A percentile compares a stretch with the other conserved stretches of the same genome.
phyloP scores from a whole-genome alignment of 345 rosid genomes.

The Melaleuca alternifolia region DNA sequence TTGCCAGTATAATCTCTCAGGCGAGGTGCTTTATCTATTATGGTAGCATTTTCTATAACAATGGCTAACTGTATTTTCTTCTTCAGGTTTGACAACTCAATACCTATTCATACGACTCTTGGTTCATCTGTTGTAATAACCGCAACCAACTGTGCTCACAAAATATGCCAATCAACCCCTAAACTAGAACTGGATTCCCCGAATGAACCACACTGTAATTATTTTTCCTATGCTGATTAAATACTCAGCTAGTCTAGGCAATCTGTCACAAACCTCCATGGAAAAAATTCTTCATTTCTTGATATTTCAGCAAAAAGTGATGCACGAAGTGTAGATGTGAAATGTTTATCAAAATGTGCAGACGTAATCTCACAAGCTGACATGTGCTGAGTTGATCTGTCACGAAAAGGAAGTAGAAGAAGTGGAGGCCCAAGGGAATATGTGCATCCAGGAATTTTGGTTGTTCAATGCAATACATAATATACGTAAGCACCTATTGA shows the following conservation, averaged over 20 bases:
- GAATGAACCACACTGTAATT: not conserved
- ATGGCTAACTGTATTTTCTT: not conserved
- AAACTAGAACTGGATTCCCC: not conserved
- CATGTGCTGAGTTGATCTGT: not conserved
- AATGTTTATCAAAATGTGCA: not conserved
- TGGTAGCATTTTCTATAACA: not conserved
- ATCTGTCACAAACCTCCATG: not conserved
- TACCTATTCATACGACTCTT: not conserved
- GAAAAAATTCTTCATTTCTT: not conserved
- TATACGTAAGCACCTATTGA: not conserved
- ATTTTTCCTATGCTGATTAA: not conserved
- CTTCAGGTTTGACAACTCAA: not conserved
- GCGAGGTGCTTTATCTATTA: not conserved
- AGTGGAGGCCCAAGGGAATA: not conserved
- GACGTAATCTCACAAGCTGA: not conserved
- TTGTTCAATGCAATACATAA: not conserved
- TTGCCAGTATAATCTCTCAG: not conserved
- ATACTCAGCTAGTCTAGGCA: not conserved
- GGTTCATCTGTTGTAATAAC: not conserved
- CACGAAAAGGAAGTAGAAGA: not conserved
- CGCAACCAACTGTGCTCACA: not conserved
- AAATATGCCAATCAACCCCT: not conserved
- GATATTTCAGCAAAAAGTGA: not conserved
- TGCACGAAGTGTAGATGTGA: not conserved
- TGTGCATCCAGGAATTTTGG: not conserved